Base-by-base conservation (phyloP, 352 stramenopile species). In the Peronospora farinosa region DNA sequence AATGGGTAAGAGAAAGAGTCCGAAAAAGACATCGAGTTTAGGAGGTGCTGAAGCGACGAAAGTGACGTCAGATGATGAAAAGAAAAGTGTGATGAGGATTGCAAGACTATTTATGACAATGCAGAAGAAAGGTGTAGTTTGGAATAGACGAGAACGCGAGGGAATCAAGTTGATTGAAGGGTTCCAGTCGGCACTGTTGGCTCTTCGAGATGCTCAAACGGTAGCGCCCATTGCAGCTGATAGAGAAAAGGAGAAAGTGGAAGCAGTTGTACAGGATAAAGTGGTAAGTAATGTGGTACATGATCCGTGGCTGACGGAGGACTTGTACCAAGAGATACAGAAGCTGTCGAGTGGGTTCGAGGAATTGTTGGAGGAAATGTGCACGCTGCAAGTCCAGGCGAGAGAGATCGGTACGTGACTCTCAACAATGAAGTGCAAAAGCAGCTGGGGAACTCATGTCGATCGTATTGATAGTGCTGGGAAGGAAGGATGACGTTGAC, bases 221-320 rank as follows among this genome's bases (percentile, higher is more conserved):
- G 28, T 47, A 28, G 46, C 16, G 10, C 16, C 5, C n/a, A 3
- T 37, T 39, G 19, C 3, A 23, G 6, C 4, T 5, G 37, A 50
- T 37, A 23, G 6, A 16, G 15, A 19, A 8, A 28, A 54, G 35
- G 40, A 65, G n/a, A 19, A 39, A n/a, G 31, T 45, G 32, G 43
- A 35, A 1, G 32, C 28, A 2, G 21, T 5, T 12, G 31, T 35
- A 35, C 41, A 84, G 32, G 40, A 39, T 36, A 71, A 63, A 9
- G 50, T 76, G 3, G 59, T 59, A 21, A 53, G 47, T 19, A 69
- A 67, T 45, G 40, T 44, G 15, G 60, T 65, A 28, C 83, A 86
- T 65, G 78, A 92, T 44, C 78, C 77, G 43, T 82, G 77, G 62
- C 57, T 87, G 8, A 62, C 60, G 0, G 81, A 90, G 51, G 78